Conservation (phyloP, 2,329 filamentous ascomycete genomes). For the Stagonosporopsis cucurbitacearum region DNA sequence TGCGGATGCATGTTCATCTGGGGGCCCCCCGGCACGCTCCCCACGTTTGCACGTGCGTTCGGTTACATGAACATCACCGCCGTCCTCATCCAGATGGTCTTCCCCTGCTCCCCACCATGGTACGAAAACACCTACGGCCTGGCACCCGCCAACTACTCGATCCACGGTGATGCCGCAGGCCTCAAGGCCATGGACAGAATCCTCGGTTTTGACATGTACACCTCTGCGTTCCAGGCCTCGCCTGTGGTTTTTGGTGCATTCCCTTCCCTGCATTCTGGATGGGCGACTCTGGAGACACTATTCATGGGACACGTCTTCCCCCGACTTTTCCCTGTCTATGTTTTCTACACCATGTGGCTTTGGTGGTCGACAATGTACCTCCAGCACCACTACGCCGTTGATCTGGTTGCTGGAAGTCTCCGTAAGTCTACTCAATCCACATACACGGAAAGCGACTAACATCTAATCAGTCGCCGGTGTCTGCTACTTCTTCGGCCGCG, state of each 20-base stretch:
- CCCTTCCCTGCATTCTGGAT: constrained; percentile 88
- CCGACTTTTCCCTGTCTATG: constrained; percentile 77
- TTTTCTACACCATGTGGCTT: constrained; percentile 87
- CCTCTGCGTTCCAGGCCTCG: constrained; percentile 86
- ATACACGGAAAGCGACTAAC: constrained; percentile 27
- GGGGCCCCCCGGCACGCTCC: constrained; percentile 81
- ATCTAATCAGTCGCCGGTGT: constrained; percentile 63
- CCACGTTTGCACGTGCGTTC: constrained; percentile 84
- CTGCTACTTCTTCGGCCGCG: constrained; percentile 82
- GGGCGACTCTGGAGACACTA: constrained; percentile 85
- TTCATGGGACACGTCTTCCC: constrained; percentile 96
- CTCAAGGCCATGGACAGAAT: constrained; percentile 87
- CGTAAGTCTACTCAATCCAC: constrained; percentile 39
- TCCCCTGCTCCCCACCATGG: constrained; percentile 95
- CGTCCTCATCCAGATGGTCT: constrained; percentile 85
- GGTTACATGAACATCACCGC: constrained; percentile 92
- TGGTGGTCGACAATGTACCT: constrained; percentile 99
- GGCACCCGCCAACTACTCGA: constrained; percentile 89
- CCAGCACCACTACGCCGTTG: constrained; percentile 95
- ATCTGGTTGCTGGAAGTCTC: constrained; percentile 85
- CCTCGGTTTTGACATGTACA: constrained; percentile 92
- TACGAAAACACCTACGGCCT: constrained; percentile 94
- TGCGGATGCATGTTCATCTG: constrained; percentile 85
- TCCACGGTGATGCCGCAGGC: constrained; percentile 86
- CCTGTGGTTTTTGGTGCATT: constrained; percentile 95